Conservation (phyloP, 2,329 filamentous ascomycete species). For the Aspergillus alliaceus region DNA sequence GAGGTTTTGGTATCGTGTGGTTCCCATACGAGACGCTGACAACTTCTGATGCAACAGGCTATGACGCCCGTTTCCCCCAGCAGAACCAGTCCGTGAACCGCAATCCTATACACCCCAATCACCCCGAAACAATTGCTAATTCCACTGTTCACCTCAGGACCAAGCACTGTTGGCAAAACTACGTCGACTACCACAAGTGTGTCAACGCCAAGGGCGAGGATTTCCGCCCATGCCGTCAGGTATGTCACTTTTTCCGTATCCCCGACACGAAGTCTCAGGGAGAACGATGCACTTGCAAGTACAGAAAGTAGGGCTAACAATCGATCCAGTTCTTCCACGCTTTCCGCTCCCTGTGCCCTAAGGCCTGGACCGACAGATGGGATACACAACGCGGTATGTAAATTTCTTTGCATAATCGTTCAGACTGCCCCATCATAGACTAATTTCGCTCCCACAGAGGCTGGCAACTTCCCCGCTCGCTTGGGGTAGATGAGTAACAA, state of each 20-base stretch:
- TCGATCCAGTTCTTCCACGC: conserved; percentile 81
- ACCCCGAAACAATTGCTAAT: conserved; percentile 12
- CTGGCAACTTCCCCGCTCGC: conserved; percentile 56
- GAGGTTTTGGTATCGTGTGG: conserved; percentile 9
- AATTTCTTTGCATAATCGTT: neutral
- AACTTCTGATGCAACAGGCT: conserved; percentile 62
- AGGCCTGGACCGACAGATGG: conserved; percentile 90
- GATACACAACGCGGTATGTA: conserved; percentile 90
- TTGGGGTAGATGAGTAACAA: conserved; percentile 43
- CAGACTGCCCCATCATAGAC: conserved; percentile 6
- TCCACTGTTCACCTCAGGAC: conserved; percentile 48
- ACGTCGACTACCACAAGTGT: conserved; percentile 99
- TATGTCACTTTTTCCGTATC: conserved; percentile 43
- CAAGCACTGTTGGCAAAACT: conserved; percentile 99
- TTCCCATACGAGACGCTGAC: conserved; percentile 25
- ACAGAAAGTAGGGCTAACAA: neutral
- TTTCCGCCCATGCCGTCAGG: conserved; percentile 95
- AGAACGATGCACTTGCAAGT: neutral
- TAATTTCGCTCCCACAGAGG: conserved; percentile 40
- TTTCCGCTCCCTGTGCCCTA: conserved; percentile 96
- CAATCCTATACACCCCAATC: neutral
- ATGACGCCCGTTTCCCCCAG: conserved; percentile 99
- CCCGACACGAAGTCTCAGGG: neutral
- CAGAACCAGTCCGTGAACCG: conserved; percentile 62
- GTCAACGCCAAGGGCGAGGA: conserved; percentile 98